Evolutionary conservation across 116 monocot genomes (phyloP), one percentile per base, ranked within the genome.

Genomic region (Iris pallida): DNA sequence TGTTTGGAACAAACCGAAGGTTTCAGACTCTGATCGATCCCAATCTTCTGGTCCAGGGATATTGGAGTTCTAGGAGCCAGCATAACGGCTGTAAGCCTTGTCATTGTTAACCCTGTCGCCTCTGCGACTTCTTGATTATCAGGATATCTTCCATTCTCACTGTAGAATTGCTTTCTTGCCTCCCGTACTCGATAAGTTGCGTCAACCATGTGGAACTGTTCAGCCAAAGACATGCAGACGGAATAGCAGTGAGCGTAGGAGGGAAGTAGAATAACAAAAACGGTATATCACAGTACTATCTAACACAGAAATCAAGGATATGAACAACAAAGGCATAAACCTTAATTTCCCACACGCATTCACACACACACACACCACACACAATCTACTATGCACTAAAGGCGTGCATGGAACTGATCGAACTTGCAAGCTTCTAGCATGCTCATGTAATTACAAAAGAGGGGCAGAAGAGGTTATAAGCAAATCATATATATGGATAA

Each of bases 121-220:
- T 78, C 70, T 43, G 86, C 89, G 49, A 95, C 57, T 79, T 95
- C 86, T 71, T 88, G 72, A 42, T 83, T 66, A 45, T 75, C 64
- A 3, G 88, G 86, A 47, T 91, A 74, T 64, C 73, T 84, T 68
- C 86, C 83, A 65, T 82, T 82, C 73, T 85, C 79, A 51, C 71
- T 83, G 53, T 85, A 86, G 45, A 95, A 82, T 69, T 86, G 80
- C 67, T 95, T 95, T 55, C 77, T 88, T 13, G 91, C 91, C 60
- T 89, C 88, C 59, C 71, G 75, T 18, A 95, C 91, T 43, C 82
- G 79, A 59, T 91, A 95, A 46, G 81, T 86, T 19, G 95, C 91
- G 16, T 95, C 91, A 20, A 95, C 91, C 88, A 95, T 91, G 76
- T 86, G 82, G 54, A 86, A 80, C 95, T 95, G 64, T 54, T 45